Base-by-base conservation (phyloP, 108 stramenopile genomes). In the Conticribra guillardii region DNA sequence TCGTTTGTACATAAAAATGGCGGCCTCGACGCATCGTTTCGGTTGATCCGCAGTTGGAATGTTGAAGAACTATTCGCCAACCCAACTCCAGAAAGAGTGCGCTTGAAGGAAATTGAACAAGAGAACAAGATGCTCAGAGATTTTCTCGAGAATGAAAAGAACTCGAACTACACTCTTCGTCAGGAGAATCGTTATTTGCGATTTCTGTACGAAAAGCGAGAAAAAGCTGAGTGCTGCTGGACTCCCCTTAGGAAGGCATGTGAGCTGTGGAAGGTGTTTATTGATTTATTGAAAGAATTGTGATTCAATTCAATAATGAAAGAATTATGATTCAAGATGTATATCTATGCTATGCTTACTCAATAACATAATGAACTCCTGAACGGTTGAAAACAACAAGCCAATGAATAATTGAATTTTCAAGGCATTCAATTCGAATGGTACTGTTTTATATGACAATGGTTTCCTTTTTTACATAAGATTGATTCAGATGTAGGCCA, bases 51-150 rank as follows among this genome's bases (percentile, higher is more conserved):
- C 19, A 58, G 60, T 64, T 27, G 57, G 26, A 30, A 64, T 45
- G 50, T 67, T 29, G 68, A 60, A 0, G 55, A 64, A 47, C 34
- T 77, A 31, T 69, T 69, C 21, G 47, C 34, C 18, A 46, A 59
- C 31, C 67, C 67, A 23, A 68, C 68, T 2, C 76, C 68, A 23
- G 68, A 77, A 34, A 77, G 61, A 58, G 60, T 61, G 15, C 76
- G 76, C n/a, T 30, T 77, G 45, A 54, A 49, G 7, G 14, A 59
- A 28, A 56, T 77, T 23, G 61, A 69, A 8, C 27, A 44, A 31
- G 76, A 77, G 37, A 77, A 77, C 52, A n/a, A 51, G 48, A 4
- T 47, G 11, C 62, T 77, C 30, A 77, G 61, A 53, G 30, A 51
- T 17, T 59, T 68, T 7, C 57, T 77, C 19, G 68, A 64, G 34